Evolutionary conservation across 306 rosid genomes (phyloP).

Genomic region (Coriaria nepalensis): DNA sequence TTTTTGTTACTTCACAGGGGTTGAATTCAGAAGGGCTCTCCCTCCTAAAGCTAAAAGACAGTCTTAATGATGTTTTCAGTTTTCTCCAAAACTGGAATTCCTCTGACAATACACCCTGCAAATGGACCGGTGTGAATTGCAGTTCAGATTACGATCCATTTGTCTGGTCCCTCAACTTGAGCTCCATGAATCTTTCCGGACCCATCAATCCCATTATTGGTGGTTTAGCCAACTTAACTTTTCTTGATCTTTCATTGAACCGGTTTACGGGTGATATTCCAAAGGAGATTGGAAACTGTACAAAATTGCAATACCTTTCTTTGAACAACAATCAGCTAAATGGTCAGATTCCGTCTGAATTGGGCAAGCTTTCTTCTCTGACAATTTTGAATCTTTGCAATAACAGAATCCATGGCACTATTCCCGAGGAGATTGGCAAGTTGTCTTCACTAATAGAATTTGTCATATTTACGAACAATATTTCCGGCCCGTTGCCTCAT

Average conservation of each 20-base stretch:
- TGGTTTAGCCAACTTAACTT: conserved; percentile 34
- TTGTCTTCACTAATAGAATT: conserved; percentile 53
- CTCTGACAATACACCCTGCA: conserved; percentile 60
- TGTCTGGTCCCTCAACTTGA: conserved; percentile 48
- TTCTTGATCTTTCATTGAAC: conserved; percentile 52
- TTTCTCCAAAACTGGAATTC: conserved; percentile 41
- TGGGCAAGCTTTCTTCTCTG: conserved; percentile 67
- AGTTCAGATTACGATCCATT: conserved; percentile 24
- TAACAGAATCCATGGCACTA: conserved; percentile 50
- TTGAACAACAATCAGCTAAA: conserved; percentile 59
- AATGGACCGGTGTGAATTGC: conserved; percentile 75
- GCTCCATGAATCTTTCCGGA: conserved; percentile 55
- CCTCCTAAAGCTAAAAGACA: conserved; percentile 50
- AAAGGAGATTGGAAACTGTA: conserved; percentile 55
- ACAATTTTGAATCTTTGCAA: conserved; percentile 59
- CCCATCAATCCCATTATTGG: conserved; percentile 42
- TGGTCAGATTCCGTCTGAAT: conserved; percentile 66
- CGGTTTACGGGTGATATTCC: conserved; percentile 48
- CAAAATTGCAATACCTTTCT: conserved; percentile 45
- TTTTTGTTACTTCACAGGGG: conserved; percentile 41
- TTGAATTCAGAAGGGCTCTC: conserved; percentile 62
- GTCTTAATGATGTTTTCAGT: conserved; percentile 31
- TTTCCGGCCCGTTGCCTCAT: conserved; percentile 62
- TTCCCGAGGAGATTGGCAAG: conserved; percentile 68
- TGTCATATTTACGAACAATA: conserved; percentile 63